Percentiles rank a stretch among this genome's conserved stretches.
phyloP scores from a whole-genome alignment of 2,329 filamentous ascomycete species.

The Nemania sp. region DNA sequence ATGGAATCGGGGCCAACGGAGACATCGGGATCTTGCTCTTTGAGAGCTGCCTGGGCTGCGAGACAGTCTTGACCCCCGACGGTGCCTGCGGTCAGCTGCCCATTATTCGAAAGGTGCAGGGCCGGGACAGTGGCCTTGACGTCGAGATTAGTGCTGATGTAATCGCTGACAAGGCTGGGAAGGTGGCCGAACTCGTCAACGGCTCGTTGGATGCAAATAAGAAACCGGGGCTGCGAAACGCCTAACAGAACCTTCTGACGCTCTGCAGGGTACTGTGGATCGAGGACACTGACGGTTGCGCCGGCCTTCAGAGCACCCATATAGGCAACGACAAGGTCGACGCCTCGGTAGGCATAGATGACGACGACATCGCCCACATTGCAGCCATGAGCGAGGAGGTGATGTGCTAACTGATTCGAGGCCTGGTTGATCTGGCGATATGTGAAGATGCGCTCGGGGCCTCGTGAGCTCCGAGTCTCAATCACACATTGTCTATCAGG shows the following conservation, averaged over 20 bases:
- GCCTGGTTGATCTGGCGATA: constrained; percentile 87
- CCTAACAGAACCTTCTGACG: constrained; percentile 83
- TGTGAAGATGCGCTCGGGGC: constrained; percentile 57
- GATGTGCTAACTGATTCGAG: constrained; percentile 77
- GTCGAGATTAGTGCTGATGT: constrained; percentile 71
- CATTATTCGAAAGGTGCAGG: constrained; percentile 71
- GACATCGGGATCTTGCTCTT: constrained; percentile 57
- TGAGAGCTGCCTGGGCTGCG: constrained; percentile 46
- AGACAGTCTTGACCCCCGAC: constrained; percentile 70
- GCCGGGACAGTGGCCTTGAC: constrained; percentile 76
- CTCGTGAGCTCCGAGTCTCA: constrained; percentile 49
- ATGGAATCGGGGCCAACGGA: constrained; percentile 75
- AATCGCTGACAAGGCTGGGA: constrained; percentile 56
- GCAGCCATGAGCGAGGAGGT: constrained; percentile 74
- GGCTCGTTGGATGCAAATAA: constrained; percentile 75
- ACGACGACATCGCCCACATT: constrained; percentile 86
- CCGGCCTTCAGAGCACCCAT: constrained; percentile 73
- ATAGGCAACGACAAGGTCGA: constrained; percentile 68
- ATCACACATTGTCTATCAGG: constrained; percentile 61
- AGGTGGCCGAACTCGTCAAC: constrained; percentile 67
- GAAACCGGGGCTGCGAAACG: constrained; percentile 71
- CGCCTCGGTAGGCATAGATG: constrained; percentile 83
- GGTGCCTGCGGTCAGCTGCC: constrained; percentile 69
- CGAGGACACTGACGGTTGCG: constrained; percentile 68
- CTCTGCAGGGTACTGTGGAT: constrained; percentile 80